Evolutionary conservation across 495 filamentous ascomycete genomes (phyloP), one percentile per base, ranked within the genome.

Genomic region (Penicillium arizonense): DNA sequence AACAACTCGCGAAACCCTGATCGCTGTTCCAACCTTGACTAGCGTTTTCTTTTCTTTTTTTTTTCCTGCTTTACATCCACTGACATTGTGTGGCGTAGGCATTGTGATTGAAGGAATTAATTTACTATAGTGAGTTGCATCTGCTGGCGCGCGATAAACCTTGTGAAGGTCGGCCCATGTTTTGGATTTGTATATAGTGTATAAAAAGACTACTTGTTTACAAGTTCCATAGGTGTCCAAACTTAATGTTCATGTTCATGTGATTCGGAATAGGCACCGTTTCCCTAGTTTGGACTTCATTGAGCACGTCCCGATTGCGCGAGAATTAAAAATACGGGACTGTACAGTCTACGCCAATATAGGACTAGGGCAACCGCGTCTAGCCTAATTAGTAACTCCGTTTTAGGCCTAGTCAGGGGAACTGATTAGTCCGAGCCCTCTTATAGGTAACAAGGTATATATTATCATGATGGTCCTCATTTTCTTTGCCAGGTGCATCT

Each of bases 1-100:
- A 47, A 47, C 44, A 47, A 37, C 44, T 85, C 63, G 83, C 86
- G 43, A 87, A 87, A 70, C 84, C 84, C 24, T 83, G 55, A 70
- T 39, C 18, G 21, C 37, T 39, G 10, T 35, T 56, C 20, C 42
- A 18, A 30, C 41, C 32, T 49, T 47, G 35, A 49, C 14, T 40
- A 23, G 24, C 20, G 20, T 47, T 44, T 41, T 50, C 12, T 40
- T 33, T 21, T 49, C 9, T 28, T 38, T 20, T 20, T 28, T 34
- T 13, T 21, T 33, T 44, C 21, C 20, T 8, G 8, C 40, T 54
- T 45, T 45, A 6, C 20, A 26, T 36, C 13, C 11, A 14, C 32
- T 24, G 14, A 47, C 7, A 47, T 36, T 37, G 12, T 26, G 16
- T 16, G 44, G 33, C 44, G 20, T 24, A 24, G 0, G 30, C 13